Percentiles rank a stretch among this genome's conserved stretches.
Evolutionary conservation across 768 basidiomycete species (phyloP).

Genomic region (Suillus plorans): DNA sequence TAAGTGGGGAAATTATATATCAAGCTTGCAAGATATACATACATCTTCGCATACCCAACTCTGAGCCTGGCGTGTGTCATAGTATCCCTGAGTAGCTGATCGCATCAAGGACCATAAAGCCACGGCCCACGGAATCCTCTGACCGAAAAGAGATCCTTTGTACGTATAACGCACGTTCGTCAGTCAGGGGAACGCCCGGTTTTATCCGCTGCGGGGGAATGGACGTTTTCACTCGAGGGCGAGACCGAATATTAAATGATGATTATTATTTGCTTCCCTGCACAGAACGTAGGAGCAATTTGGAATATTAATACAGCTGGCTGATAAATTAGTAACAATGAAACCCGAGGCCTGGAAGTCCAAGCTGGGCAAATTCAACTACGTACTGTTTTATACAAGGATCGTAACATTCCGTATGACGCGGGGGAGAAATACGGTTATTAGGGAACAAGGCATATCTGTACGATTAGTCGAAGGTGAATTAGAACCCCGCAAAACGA

Average conservation of each 20-base stretch:
- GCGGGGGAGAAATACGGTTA: neutral
- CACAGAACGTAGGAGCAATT: neutral
- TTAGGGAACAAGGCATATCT: neutral
- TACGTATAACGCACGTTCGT: neutral
- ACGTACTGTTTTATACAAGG: neutral
- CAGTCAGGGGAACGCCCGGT: neutral
- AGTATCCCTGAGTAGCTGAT: neutral
- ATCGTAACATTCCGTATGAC: neutral
- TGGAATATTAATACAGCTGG: neutral
- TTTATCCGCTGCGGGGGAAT: neutral
- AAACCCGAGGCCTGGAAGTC: neutral
- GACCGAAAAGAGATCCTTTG: neutral
- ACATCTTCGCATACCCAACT: neutral
- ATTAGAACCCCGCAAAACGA: neutral
- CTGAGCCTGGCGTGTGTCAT: neutral
- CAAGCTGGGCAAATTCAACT: neutral
- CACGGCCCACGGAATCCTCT: neutral
- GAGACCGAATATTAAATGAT: neutral
- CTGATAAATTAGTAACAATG: neutral
- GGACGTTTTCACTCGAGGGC: neutral
- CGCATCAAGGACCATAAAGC: neutral
- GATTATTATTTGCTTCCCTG: neutral
- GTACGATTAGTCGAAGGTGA: neutral
- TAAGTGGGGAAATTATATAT: neutral
- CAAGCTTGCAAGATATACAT: neutral